Evolutionary conservation across 495 filamentous ascomycete genomes (phyloP).

Genomic region (Hyaloscypha variabilis): DNA sequence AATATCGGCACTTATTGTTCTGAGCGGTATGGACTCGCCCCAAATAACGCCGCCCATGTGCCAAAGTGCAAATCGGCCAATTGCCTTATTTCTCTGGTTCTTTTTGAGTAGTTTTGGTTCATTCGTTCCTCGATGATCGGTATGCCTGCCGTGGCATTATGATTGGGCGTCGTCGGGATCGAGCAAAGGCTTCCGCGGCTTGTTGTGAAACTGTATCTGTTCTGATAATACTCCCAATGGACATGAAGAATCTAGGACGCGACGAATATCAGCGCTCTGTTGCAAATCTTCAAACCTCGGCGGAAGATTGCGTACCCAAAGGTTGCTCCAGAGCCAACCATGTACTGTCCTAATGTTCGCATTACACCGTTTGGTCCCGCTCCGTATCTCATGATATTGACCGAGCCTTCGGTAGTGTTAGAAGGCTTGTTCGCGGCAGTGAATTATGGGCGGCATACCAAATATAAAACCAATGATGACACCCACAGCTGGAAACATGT

Average conservation of each 20-base stretch:
- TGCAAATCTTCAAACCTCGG: not conserved
- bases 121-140: constrained; percentile 21
- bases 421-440: constrained; percentile 8
- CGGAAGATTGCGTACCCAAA: constrained; percentile 72
- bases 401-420: constrained; percentile 61
- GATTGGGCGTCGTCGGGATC: constrained; percentile 60
- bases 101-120: not conserved
- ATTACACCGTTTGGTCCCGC: constrained; percentile 91
- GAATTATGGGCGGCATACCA: constrained; percentile 54
- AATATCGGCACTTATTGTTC: not conserved
- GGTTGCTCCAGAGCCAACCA: constrained; percentile 93
- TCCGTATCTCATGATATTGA: constrained; percentile 92
- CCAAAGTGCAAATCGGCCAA: constrained; percentile 4
- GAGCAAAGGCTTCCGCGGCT: constrained; percentile 61
- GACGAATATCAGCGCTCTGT: constrained; percentile 12
- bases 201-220: constrained; percentile 63
- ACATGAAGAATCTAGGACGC: constrained; percentile 89
- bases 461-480: constrained; percentile 97
- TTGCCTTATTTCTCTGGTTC: not conserved
- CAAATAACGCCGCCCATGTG: constrained; percentile 12
- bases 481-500: constrained; percentile 71
- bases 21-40: not conserved
- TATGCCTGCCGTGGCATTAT: constrained; percentile 60
- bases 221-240: constrained; percentile 93
- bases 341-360: constrained; percentile 93